Conservation (phyloP, 148 eudicot species). For the Spergularia bocconei region DNA sequence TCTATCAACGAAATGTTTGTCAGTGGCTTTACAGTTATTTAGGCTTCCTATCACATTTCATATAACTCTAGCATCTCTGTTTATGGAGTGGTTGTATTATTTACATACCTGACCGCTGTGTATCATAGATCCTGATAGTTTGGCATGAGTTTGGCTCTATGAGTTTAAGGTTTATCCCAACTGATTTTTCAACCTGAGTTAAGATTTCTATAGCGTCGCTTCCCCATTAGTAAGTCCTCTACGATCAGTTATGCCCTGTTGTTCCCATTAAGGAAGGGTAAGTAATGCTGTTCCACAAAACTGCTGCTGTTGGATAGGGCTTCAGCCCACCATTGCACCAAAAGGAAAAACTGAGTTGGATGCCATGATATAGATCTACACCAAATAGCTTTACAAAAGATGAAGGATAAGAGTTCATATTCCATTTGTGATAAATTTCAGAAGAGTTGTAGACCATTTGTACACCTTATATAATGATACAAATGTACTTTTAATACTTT, state of each 20-base stretch:
- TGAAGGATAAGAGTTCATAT: not conserved
- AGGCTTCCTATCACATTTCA: too few relatives aligned
- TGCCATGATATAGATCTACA: not conserved
- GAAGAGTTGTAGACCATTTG: not conserved
- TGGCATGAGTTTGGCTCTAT: not conserved
- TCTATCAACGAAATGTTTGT: too few relatives aligned
- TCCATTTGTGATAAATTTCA: not conserved
- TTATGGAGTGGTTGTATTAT: not conserved
- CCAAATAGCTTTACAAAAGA: not conserved
- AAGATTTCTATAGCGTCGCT: not conserved
- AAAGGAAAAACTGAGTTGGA: not conserved
- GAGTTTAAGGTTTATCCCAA: not conserved
- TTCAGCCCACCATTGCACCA: too few relatives aligned
- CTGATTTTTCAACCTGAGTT: not conserved
- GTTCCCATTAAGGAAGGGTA: not conserved
- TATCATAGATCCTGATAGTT: not conserved
- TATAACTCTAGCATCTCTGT: not conserved
- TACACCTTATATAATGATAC: not conserved
- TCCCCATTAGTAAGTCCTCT: not conserved
- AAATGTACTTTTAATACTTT: not conserved
- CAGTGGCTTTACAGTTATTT: too few relatives aligned
- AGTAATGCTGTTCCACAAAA: not conserved
- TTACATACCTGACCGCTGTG: not conserved
- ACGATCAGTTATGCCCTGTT: not conserved
- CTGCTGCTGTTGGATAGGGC: too few relatives aligned